phyloP scores from a whole-genome alignment of 169 alveolate species.

The Neospora caninum region DNA sequence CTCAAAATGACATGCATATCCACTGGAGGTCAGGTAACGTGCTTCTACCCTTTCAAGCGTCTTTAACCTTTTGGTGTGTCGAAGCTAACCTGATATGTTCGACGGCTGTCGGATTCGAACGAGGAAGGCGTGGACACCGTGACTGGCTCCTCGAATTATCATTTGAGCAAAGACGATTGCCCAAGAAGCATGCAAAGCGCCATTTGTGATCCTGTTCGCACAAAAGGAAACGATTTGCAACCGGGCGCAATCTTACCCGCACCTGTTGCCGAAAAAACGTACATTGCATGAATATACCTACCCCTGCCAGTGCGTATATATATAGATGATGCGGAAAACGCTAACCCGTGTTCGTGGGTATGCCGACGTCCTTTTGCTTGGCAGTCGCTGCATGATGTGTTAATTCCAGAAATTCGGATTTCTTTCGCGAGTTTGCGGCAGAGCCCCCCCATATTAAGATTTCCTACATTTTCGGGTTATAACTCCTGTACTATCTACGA shows the following conservation, averaged over 20 bases:
- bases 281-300: not conserved
- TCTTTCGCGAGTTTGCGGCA: too few relatives aligned
- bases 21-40: too few relatives aligned
- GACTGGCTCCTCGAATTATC: slow-evolving; percentile 36
- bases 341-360: not conserved
- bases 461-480: too few relatives aligned
- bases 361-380: too few relatives aligned
- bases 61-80: too few relatives aligned
- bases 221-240: not conserved
- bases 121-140: slow-evolving; percentile 58
- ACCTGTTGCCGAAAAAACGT: not conserved
- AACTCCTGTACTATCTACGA: too few relatives aligned
- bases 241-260: not conserved
- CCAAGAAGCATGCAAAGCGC: slow-evolving; percentile 80
- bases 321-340: not conserved
- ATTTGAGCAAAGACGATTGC: slow-evolving; percentile 83
- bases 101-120: slow-evolving; percentile 45
- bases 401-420: too few relatives aligned
- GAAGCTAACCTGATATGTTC: not conserved
- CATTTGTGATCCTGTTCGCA: slow-evolving; percentile 85
- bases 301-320: not conserved
- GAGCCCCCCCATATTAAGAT: too few relatives aligned
- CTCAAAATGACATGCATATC: too few relatives aligned
- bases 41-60: too few relatives aligned
- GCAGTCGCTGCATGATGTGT: too few relatives aligned